phyloP scores from a whole-genome alignment of 2,329 filamentous ascomycete genomes.

The Fusarium setosum region DNA sequence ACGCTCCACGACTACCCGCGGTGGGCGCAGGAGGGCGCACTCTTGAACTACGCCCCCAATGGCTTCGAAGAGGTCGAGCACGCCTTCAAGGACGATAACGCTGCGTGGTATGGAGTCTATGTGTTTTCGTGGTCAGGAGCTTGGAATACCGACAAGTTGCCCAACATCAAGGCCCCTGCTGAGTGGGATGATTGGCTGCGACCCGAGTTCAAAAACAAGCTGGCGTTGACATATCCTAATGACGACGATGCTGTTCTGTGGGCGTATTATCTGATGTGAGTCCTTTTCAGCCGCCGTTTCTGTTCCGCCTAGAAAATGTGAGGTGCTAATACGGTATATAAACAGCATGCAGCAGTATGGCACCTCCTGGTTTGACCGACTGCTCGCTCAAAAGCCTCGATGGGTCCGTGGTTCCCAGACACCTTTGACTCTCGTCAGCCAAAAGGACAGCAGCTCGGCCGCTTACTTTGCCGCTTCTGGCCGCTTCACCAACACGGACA shows the following conservation, averaged over 20 bases:
- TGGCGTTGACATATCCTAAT: conserved; percentile 67
- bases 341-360: conserved; percentile 54
- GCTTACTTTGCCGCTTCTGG: conserved; percentile 49
- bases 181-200: conserved; percentile 57
- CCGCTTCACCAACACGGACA: conserved; percentile 24
- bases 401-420: conserved; percentile 65
- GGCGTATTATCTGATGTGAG: conserved; percentile 61
- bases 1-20: conserved; percentile 63
- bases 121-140: conserved; percentile 51
- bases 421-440: conserved; percentile 49
- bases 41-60: conserved; percentile 61
- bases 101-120: conserved; percentile 55
- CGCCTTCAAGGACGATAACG: conserved; percentile 49
- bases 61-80: conserved; percentile 57
- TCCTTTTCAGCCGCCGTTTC: no score
- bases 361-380: conserved; percentile 57
- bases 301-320: no score
- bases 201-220: conserved; percentile 63
- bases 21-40: conserved; percentile 59
- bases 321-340: background rate
- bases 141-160: conserved; percentile 45
- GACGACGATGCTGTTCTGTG: conserved; percentile 68
- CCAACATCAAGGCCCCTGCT: conserved; percentile 44
- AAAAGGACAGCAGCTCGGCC: conserved; percentile 44
- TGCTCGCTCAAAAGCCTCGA: conserved; percentile 59